phyloP scores from a whole-genome alignment of 2,329 filamentous ascomycete genomes.

The Colletotrichum gigasporum region DNA sequence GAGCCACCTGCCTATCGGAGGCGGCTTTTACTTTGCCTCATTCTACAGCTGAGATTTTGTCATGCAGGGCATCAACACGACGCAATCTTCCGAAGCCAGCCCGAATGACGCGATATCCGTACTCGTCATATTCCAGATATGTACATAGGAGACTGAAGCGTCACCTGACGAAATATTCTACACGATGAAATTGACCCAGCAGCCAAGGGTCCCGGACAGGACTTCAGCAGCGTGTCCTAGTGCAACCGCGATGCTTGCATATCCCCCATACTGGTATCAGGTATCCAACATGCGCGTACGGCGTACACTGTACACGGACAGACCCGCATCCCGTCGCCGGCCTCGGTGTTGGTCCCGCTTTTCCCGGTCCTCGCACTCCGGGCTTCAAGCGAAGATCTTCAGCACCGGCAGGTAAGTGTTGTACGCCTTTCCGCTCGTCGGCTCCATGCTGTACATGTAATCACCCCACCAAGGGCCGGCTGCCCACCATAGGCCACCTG shows the following conservation, averaged over 20 bases:
- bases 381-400: slow-evolving; percentile 22
- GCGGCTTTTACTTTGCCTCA: slow-evolving; percentile 16
- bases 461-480: slow-evolving; percentile 63
- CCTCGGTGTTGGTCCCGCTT: background rate
- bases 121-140: slow-evolving; percentile 20
- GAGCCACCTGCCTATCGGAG: slow-evolving; percentile 26
- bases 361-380: background rate
- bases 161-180: slow-evolving; percentile 16
- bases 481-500: too few relatives aligned
- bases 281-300: background rate
- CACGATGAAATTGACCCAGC: background rate
- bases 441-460: slow-evolving; percentile 52
- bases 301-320: too few relatives aligned
- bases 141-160: slow-evolving; percentile 1
- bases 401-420: slow-evolving; percentile 32
- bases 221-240: too few relatives aligned
- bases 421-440: slow-evolving; percentile 47
- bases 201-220: too few relatives aligned
- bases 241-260: too few relatives aligned
- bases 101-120: too few relatives aligned
- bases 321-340: background rate
- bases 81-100: too few relatives aligned
- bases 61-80: background rate
- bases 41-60: slow-evolving; percentile 12
- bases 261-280: too few relatives aligned